Conservation (phyloP, 352 stramenopile genomes). For the Achlya hypogyna region DNA sequence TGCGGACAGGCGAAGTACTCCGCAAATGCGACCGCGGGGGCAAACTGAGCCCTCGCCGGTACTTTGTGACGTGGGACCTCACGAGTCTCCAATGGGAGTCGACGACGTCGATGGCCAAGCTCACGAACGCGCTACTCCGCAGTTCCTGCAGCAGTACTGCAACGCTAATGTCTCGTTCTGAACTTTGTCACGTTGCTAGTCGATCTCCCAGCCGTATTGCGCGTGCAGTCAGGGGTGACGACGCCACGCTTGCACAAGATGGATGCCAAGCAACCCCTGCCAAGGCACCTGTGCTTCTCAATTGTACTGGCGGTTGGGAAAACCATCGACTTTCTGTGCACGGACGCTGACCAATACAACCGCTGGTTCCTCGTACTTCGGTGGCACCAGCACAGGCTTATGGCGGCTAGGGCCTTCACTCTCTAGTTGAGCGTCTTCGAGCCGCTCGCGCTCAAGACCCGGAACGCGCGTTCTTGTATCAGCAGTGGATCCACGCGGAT, state of each 20-base stretch:
- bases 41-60: neutral
- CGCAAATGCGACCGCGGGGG: neutral
- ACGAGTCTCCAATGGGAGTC: slow-evolving; percentile 8
- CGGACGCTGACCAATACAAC: neutral
- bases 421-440: neutral
- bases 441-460: neutral
- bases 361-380: slow-evolving; percentile 4
- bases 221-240: slow-evolving; percentile 6
- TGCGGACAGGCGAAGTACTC: slow-evolving; percentile 11
- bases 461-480: slow-evolving; percentile 12
- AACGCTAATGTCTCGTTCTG: neutral
- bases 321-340: slow-evolving; percentile 14
- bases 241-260: slow-evolving; percentile 1
- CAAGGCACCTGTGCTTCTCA: slow-evolving; percentile 1
- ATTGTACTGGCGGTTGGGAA: slow-evolving; percentile 11
- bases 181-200: no score
- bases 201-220: neutral
- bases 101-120: slow-evolving; percentile 1
- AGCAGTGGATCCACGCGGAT: slow-evolving; percentile 16
- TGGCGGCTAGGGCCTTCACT: slow-evolving; percentile 4
- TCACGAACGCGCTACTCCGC: slow-evolving; percentile 3
- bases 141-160: slow-evolving; percentile 4
- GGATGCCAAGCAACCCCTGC: neutral
- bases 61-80: slow-evolving; percentile 1
- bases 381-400: neutral